Evolutionary conservation across 257 asterid genomes (phyloP), one percentile per base, ranked within the genome.

Genomic region (Handroanthus guayacan): DNA sequence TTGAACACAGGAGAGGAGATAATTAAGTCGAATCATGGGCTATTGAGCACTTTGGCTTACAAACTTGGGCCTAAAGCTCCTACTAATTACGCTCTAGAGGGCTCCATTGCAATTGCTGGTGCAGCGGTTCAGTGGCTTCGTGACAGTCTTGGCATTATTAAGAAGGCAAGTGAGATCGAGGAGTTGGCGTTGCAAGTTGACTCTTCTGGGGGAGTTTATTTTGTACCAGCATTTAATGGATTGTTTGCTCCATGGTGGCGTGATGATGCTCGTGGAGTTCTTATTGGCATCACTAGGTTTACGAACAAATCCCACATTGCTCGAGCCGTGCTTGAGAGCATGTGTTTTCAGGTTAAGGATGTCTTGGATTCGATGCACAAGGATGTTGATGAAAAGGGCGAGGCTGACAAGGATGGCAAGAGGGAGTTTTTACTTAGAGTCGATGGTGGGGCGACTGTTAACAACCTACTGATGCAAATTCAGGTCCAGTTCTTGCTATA

Each of bases 231-330:
- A 0, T 95, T 95, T 69, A 93, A 91, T 51, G 99, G 99, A 5
- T 68, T 95, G 82, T 95, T 95, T 79, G 99, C 99, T 48, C 99
- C 99, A 6, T 93, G 98, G 98, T 95, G 99, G 99, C 87, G 99
- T 10, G 99, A 95, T 62, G 98, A 95, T 79, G 99, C 99, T 65
- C 83, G 99, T 0, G 99, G 99, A 6, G 92, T 93, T 31, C 87
- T 89, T 71, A 83, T 95, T 25, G 99, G 99, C 13, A 95, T 95
- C 62, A 93, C 99, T 2, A 84, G 99, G 87, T 91, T 92, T 75
- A 92, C 99, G 2, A 89, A 92, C 79, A 95, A 95, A 76, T 91
- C 97, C 76, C 99, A 95, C 75, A 91, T 95, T 76, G 98, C 97
- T 61, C 76, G 98, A 9, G 97, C 98, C 2, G 98, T 95, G 62